Conservation (phyloP, 345 rosid species). For the Euphorbia pulcherrima region DNA sequence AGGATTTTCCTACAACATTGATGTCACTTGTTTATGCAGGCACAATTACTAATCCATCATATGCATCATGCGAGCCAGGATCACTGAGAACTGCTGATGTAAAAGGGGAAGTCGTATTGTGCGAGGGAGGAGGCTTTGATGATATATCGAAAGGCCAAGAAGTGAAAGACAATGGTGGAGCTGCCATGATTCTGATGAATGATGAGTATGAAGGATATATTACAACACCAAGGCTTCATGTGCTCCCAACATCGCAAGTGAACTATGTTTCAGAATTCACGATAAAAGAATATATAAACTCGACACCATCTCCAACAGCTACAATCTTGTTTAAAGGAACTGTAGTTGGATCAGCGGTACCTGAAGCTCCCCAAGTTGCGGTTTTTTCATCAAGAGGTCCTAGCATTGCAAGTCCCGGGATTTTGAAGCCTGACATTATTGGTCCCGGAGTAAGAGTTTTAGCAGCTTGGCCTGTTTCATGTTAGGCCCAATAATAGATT, state of each 20-base stretch:
- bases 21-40: slow-evolving; percentile 17
- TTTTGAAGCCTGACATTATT: slow-evolving; percentile 25
- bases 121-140: slow-evolving; percentile 5
- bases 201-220: neutral
- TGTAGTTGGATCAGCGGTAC: neutral
- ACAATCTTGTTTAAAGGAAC: slow-evolving; percentile 13
- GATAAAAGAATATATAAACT: slow-evolving; percentile 10
- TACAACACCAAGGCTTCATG: slow-evolving; percentile 7
- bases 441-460: slow-evolving; percentile 24
- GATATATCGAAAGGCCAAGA: slow-evolving; percentile 4
- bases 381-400: slow-evolving; percentile 19
- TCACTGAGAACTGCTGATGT: slow-evolving; percentile 7
- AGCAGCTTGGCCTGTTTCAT: slow-evolving; percentile 27
- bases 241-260: slow-evolving; percentile 19
- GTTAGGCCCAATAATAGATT: no score
- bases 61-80: slow-evolving; percentile 5
- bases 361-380: slow-evolving; percentile 16
- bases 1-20: neutral
- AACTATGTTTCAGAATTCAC: neutral
- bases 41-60: neutral
- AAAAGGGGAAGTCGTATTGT: slow-evolving; percentile 9
- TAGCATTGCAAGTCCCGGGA: slow-evolving; percentile 17
- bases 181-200: slow-evolving; percentile 20
- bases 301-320: slow-evolving; percentile 8
- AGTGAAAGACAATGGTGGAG: slow-evolving; percentile 18